Conservation (phyloP, 495 filamentous ascomycete genomes). For the Parathielavia appendiculata region DNA sequence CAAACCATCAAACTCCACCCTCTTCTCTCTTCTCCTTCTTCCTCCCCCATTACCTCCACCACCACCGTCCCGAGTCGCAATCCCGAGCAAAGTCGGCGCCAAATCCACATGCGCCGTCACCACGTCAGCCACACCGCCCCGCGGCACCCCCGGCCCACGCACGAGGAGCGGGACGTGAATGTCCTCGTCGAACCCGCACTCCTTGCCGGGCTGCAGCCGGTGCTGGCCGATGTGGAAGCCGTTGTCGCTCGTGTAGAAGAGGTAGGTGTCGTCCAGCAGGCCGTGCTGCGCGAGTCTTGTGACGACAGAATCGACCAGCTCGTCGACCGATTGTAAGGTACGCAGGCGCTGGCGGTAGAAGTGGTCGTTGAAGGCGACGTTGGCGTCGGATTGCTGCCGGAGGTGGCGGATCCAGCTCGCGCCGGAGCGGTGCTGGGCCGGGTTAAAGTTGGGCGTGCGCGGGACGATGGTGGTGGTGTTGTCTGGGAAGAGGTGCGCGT, state of each 20-base stretch:
- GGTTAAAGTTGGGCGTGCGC: slow-evolving; percentile 50
- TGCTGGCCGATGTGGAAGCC: slow-evolving; percentile 74
- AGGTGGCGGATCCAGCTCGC: slow-evolving; percentile 59
- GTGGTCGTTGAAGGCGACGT: slow-evolving; percentile 61
- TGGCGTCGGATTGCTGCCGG: slow-evolving; percentile 35
- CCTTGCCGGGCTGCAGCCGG: slow-evolving; percentile 64
- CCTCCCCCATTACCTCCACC: neutral
- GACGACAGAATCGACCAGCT: slow-evolving; percentile 58
- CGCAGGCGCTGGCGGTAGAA: slow-evolving; percentile 62
- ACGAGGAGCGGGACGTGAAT: slow-evolving; percentile 65
- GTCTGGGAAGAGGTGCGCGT: slow-evolving; percentile 48
- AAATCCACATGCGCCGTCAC: slow-evolving; percentile 67
- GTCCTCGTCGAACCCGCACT: slow-evolving; percentile 67
- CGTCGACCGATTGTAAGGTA: slow-evolving; percentile 63
- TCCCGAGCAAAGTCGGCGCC: slow-evolving; percentile 58
- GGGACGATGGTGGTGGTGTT: slow-evolving; percentile 45
- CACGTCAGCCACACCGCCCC: slow-evolving; percentile 42
- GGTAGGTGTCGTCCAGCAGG: slow-evolving; percentile 61
- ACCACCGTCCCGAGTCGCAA: too few relatives aligned
- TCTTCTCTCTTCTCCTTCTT: slow-evolving; percentile 39
- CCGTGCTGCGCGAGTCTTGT: slow-evolving; percentile 45
- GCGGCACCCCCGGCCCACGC: slow-evolving; percentile 53
- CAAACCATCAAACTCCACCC: slow-evolving; percentile 56
- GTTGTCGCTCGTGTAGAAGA: slow-evolving; percentile 70
- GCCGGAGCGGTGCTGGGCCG: slow-evolving; percentile 46